phyloP scores from a whole-genome alignment of 1,139 yeast genomes.

The Suzukiozyma palmioleophila region DNA sequence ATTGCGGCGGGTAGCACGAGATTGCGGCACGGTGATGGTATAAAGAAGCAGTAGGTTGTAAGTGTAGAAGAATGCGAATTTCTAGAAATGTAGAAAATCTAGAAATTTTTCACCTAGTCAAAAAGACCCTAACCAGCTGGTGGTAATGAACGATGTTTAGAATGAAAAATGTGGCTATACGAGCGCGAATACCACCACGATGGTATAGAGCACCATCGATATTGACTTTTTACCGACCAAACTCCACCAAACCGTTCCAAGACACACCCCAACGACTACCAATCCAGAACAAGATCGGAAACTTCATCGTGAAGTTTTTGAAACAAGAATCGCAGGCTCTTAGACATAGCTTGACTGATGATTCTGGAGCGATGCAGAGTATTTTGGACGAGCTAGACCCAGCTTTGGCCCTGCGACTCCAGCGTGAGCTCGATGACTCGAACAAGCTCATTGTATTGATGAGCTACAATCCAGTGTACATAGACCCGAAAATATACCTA shows the following conservation, averaged over 20 bases:
- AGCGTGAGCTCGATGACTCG: constrained; percentile 22
- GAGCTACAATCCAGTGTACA: constrained; percentile 28
- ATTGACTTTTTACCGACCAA: not conserved
- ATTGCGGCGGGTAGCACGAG: constrained; percentile 12
- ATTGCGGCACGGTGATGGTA: too few species aligned
- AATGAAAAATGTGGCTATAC: not conserved
- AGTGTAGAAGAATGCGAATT: too few species aligned
- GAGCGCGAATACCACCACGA: not conserved
- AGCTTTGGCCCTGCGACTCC: not conserved
- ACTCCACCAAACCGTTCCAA: not conserved
- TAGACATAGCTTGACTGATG: not conserved
- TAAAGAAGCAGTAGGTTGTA: too few species aligned
- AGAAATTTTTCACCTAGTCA: too few species aligned
- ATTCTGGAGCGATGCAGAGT: not conserved
- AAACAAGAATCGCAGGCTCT: constrained; percentile 3
- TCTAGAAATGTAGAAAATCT: too few species aligned
- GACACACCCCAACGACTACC: not conserved
- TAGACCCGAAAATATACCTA: constrained; percentile 28
- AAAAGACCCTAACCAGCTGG: not conserved
- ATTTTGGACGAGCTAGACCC: not conserved
- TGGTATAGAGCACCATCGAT: not conserved
- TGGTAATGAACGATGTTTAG: constrained; percentile 1
- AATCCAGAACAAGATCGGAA: not conserved
- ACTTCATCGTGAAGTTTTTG: constrained; percentile 1
- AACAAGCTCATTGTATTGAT: constrained; percentile 27